Conservation (phyloP, 768 basidiomycete genomes). For the Hortiboletus campestris region DNA sequence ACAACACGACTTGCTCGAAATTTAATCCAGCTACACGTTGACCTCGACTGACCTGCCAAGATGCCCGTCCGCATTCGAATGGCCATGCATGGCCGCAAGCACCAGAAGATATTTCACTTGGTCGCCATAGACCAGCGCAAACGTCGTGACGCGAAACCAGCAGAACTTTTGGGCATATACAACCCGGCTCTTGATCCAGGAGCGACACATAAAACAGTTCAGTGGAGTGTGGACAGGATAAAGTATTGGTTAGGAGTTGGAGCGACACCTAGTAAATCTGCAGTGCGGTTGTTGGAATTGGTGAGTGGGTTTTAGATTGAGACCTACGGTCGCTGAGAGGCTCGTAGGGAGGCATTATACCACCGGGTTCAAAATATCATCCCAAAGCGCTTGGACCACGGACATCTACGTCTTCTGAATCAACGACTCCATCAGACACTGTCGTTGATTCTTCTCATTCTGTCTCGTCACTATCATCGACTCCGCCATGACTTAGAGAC, state of each 20-base stretch:
- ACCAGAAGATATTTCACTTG: conserved; percentile 78
- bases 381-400: conserved; percentile 33
- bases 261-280: conserved; percentile 77
- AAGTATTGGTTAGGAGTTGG: conserved; percentile 86
- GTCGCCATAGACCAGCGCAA: conserved; percentile 76
- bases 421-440: not conserved
- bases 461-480: not conserved
- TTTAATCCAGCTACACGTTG: not conserved
- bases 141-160: conserved; percentile 79
- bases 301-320: conserved; percentile 38
- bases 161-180: conserved; percentile 85
- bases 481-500: conserved; percentile 10
- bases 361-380: conserved; percentile 56
- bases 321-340: conserved; percentile 4
- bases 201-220: conserved; percentile 64
- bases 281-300: conserved; percentile 72
- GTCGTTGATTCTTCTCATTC: not conserved
- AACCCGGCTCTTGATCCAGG: conserved; percentile 60
- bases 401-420: conserved; percentile 4
- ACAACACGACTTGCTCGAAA: conserved; percentile 10
- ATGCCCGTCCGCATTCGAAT: conserved; percentile 89
- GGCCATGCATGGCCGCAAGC: conserved; percentile 73
- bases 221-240: conserved; percentile 91
- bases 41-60: not conserved
- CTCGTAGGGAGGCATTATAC: conserved; percentile 59